Evolutionary conservation across 2,329 filamentous ascomycete genomes (phyloP).

Genomic region (Calonectria leucothoes): DNA sequence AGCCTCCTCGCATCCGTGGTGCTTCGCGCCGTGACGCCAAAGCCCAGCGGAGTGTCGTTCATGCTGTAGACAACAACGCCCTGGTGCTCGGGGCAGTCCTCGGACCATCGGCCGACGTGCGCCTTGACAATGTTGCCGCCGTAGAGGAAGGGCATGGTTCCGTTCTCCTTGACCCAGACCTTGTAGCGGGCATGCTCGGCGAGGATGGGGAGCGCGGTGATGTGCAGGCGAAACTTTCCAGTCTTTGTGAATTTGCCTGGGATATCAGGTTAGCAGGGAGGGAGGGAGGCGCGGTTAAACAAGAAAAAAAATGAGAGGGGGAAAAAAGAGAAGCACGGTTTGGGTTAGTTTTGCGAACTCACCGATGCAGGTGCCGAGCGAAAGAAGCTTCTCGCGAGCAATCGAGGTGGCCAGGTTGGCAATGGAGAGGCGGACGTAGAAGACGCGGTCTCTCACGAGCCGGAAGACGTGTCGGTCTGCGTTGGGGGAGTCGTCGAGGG

Average conservation of each 20-base stretch:
- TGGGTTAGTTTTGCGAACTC: slow-evolving; percentile 19
- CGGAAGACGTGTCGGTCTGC: slow-evolving; percentile 88
- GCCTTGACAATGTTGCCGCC: slow-evolving; percentile 85
- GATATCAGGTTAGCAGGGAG: slow-evolving; percentile 6
- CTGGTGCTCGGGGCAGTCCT: slow-evolving; percentile 93
- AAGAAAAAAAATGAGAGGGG: no score
- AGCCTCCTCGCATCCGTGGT: slow-evolving; percentile 85
- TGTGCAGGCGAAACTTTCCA: slow-evolving; percentile 93
- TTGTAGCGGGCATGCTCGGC: slow-evolving; percentile 94
- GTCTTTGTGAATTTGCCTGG: slow-evolving; percentile 95
- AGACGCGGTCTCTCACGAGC: slow-evolving; percentile 84
- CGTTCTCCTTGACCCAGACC: slow-evolving; percentile 96
- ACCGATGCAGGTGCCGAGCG: slow-evolving; percentile 87
- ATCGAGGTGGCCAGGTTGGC: slow-evolving; percentile 93
- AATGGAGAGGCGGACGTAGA: slow-evolving; percentile 90
- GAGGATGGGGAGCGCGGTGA: slow-evolving; percentile 88
- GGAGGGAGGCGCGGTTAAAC: not conserved
- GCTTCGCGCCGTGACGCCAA: slow-evolving; percentile 89
- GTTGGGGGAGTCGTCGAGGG: slow-evolving; percentile 73
- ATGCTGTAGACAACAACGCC: slow-evolving; percentile 91
- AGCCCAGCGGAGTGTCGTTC: slow-evolving; percentile 94
- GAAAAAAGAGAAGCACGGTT: not conserved
- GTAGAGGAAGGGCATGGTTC: slow-evolving; percentile 97
- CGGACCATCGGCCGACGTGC: slow-evolving; percentile 82
- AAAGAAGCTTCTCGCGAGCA: slow-evolving; percentile 83